These are phyloP conservation scores for Phytopythium ostracodes DNA, from an alignment of 352 stramenopile species.

Conservation along the genomic window DNA sequence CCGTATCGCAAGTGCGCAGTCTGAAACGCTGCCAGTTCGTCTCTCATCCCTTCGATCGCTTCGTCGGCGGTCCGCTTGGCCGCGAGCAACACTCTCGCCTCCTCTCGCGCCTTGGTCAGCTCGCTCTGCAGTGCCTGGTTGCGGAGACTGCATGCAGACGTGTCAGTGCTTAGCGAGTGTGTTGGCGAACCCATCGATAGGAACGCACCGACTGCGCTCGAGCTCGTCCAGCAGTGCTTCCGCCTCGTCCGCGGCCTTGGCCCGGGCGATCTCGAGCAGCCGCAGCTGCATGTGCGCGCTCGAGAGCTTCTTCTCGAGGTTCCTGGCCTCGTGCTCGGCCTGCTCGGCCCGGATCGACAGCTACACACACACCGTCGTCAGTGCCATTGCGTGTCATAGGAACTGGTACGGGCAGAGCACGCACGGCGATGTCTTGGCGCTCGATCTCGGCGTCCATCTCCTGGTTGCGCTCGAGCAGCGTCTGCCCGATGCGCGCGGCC, in stretches of 20 bases:
- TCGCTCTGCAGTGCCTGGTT: constrained; percentile 19
- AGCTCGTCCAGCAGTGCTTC: constrained; percentile 16
- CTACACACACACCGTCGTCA: constrained; percentile 9
- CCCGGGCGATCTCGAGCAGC: constrained; percentile 32
- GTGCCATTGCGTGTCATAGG: neutral
- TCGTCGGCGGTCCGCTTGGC: constrained; percentile 21
- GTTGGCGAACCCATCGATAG: neutral
- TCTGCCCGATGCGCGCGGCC: constrained; percentile 21
- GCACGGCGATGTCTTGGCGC: constrained; percentile 8
- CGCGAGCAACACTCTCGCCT: constrained; percentile 12
- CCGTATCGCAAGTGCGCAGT: constrained; percentile 1
- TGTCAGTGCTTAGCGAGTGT: neutral
- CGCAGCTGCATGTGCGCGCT: constrained; percentile 29
- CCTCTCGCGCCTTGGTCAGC: constrained; percentile 14
- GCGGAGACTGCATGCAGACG: constrained; percentile 8
- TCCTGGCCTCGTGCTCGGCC: constrained; percentile 38
- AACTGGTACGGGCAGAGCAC: neutral
- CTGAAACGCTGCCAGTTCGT: constrained; percentile 10
- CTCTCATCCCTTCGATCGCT: constrained; percentile 12
- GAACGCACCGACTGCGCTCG: constrained; percentile 1
- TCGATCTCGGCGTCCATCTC: constrained; percentile 18
- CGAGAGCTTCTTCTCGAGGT: constrained; percentile 30
- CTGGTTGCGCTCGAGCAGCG: constrained; percentile 21
- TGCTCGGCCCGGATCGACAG: constrained; percentile 31
- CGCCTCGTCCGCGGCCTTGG: constrained; percentile 24